These are phyloP conservation scores for Fagopyrum esculentum DNA, from an alignment of 148 eudicot genomes.

Conservation along the genomic window DNA sequence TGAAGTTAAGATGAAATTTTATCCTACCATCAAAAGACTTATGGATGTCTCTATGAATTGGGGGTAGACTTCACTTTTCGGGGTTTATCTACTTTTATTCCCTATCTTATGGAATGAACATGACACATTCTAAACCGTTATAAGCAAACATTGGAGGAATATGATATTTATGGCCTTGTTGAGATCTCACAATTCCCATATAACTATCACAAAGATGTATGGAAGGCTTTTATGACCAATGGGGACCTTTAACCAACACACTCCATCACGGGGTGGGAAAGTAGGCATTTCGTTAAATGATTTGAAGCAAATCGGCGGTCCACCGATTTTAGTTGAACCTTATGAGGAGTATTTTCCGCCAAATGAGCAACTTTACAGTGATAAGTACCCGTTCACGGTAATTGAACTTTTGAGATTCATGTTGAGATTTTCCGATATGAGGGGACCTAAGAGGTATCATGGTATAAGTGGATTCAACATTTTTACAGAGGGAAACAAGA, in stretches of 20 bases:
- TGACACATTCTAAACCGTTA: background rate
- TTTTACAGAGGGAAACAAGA: no score
- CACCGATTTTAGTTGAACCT: background rate
- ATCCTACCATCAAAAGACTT: background rate
- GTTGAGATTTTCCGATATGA: no score
- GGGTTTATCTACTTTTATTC: background rate
- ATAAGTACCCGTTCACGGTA: no score
- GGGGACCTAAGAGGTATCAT: no score
- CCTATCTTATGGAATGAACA: background rate
- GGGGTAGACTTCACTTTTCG: background rate
- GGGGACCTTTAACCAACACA: background rate
- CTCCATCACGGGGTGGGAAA: background rate
- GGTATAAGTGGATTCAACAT: no score
- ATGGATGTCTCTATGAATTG: background rate
- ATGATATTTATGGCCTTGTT: background rate
- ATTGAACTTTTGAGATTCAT: no score
- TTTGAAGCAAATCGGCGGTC: background rate
- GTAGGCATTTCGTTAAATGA: background rate
- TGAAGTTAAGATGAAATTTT: background rate
- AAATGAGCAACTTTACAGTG: background rate
- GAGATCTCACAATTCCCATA: background rate
- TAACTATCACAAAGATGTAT: no score
- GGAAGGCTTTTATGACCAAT: background rate
- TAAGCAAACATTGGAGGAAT: no score
- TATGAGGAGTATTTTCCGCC: background rate